Base-by-base conservation (phyloP, 257 asterid species). In the Solanum lignicaule region DNA sequence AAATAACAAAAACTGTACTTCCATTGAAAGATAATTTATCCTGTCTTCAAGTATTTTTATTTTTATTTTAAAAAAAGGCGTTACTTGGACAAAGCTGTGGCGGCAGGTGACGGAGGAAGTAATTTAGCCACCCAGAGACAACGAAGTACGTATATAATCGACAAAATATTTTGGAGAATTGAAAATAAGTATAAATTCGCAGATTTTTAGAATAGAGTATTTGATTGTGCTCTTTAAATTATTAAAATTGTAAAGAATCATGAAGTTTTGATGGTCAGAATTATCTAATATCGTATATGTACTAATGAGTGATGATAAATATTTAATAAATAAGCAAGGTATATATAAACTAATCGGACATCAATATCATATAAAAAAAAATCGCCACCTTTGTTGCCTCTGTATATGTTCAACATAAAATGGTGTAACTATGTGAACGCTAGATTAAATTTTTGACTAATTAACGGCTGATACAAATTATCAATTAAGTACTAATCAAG, bases 261-360 rank as follows among this genome's bases (percentile, higher is more conserved):
- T 62, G 0, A 62, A 62, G 0, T 9, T 23, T 23, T 9, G 14
- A 60, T 62, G 46, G 0, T 33, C 14, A 0, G 0, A 71, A 33
- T 73, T 32, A 72, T 32, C 0, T 72, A 2, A 32, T 69, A 27
- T 10, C 0, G 14, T 62, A 62, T 23, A 18, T 52, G 9, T 16
- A 46, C 2, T 46, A 12, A 43, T 68, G 9, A 66, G 1, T 12
- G 2, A 66, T 66, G 14, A 27, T 2, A 14, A 66, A 29, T 66
- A 27, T 13, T 12, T 7, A 29, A 8, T 4, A 72, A 72, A 72
- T 72, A 72, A 72, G 25, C 2, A 1, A 33, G 1, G 5, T 9
- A 1, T 11, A 33, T 10, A 33, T 2, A 33, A 73, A 73, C 3
- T 73, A 20, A 73, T 1, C 1, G 4, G 4, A 33, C 2, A 32